These are phyloP conservation scores for Beauveria medogensis DNA, from an alignment of 2,329 filamentous ascomycete species.

Conservation along the genomic window DNA sequence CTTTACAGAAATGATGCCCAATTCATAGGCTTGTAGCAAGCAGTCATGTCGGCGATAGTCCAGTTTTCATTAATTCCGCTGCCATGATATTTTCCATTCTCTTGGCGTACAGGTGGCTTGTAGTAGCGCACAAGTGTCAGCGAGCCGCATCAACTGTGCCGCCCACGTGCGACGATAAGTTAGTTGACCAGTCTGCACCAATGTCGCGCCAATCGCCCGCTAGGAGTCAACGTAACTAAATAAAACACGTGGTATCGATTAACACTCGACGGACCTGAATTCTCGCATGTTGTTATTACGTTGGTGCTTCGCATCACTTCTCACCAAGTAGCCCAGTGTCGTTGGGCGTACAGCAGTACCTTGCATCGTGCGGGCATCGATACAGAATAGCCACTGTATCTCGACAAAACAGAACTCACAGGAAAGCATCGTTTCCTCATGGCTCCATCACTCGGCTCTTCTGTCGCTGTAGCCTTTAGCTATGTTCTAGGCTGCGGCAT, in stretches of 20 bases:
- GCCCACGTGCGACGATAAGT: not conserved
- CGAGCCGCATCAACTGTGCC: not conserved
- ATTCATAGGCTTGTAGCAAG: no score
- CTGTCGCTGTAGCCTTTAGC: slow-evolving; percentile 6
- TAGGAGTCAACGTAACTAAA: not conserved
- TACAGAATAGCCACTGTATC: not conserved
- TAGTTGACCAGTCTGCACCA: not conserved
- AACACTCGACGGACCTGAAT: not conserved
- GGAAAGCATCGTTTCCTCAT: not conserved
- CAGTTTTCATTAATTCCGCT: no score
- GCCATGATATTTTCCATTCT: not conserved
- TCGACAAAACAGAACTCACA: not conserved
- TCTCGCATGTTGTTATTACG: not conserved
- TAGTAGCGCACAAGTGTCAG: not conserved
- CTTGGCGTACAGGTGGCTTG: not conserved
- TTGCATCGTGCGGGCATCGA: not conserved
- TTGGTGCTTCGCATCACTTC: not conserved
- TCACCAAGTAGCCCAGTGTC: not conserved
- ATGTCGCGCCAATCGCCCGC: not conserved
- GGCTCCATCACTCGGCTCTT: not conserved
- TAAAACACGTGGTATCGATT: not conserved
- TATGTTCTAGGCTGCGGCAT: slow-evolving; percentile 3
- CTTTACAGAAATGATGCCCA: no score
- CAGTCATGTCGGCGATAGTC: not conserved
- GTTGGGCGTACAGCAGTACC: not conserved